Conservation (phyloP, 495 filamentous ascomycete species). For the Aspergillus indologenus region DNA sequence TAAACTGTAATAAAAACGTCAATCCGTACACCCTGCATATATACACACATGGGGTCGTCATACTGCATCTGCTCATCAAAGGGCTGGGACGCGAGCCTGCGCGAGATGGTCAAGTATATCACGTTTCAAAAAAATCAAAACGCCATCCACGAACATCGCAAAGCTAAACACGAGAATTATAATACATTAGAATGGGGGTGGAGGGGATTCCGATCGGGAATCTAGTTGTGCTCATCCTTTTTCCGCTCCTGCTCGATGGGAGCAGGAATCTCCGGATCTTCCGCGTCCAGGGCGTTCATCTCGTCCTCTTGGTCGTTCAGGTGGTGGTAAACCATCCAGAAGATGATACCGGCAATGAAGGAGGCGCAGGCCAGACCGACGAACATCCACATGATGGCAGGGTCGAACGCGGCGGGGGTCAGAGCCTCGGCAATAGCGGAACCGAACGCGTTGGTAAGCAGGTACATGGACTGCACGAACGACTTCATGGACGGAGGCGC, state of each 20-base stretch:
- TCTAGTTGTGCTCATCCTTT: constrained; percentile 6
- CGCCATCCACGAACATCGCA: neutral
- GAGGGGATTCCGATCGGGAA: neutral
- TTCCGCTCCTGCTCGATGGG: constrained; percentile 4
- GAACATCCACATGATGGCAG: constrained; percentile 69
- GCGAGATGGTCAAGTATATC: constrained; percentile 2
- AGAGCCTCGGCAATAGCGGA: constrained; percentile 70
- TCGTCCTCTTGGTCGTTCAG: constrained; percentile 45
- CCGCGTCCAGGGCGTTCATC: constrained; percentile 46
- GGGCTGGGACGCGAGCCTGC: constrained; percentile 4
- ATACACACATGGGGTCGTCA: constrained; percentile 1
- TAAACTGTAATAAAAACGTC: neutral
- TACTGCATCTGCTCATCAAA: neutral
- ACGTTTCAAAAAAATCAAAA: neutral
- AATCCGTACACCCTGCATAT: constrained; percentile 1
- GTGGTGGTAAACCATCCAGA: constrained; percentile 43
- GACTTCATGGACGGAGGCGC: constrained; percentile 79
- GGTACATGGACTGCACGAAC: constrained; percentile 70
- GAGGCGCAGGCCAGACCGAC: constrained; percentile 52
- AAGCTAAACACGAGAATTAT: constrained; percentile 1
- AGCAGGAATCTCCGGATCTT: constrained; percentile 19
- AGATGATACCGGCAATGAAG: constrained; percentile 42
- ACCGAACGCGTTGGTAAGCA: constrained; percentile 71
- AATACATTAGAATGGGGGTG: constrained; percentile 4
- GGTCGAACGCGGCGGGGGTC: constrained; percentile 65